Percentiles rank a stretch among this genome's conserved stretches.
phyloP scores from a whole-genome alignment of 176 grass and related monocot genomes.

The Aegilops tauschii region DNA sequence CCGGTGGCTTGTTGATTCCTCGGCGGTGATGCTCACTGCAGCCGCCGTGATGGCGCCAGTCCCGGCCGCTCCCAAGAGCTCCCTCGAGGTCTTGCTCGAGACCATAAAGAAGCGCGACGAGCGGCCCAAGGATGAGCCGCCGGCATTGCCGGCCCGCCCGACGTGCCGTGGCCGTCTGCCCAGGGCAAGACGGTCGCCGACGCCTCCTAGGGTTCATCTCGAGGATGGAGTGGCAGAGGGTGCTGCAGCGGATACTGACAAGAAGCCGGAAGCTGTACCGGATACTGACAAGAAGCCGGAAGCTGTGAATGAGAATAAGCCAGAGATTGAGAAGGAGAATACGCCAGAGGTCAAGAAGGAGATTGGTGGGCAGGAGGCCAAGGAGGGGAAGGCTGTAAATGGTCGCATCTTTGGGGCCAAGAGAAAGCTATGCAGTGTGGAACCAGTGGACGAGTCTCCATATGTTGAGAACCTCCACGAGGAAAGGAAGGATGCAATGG shows the following conservation, averaged over 20 bases:
- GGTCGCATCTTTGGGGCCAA: constrained; percentile 55
- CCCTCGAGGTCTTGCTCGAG: constrained; percentile 94
- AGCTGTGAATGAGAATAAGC: background rate
- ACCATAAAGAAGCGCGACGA: constrained; percentile 69
- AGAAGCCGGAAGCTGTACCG: constrained; percentile 24
- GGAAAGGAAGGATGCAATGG: constrained; percentile 29
- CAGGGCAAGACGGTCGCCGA: constrained; percentile 46
- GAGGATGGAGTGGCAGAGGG: constrained; percentile 40
- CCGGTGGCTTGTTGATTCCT: constrained; percentile 35
- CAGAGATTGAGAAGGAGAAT: background rate
- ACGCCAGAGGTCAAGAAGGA: constrained; percentile 18
- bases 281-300: constrained; percentile 32
- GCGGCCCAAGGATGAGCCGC: constrained; percentile 68
- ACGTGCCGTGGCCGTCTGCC: constrained; percentile 75
- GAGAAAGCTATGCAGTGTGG: constrained; percentile 46
- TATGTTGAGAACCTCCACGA: constrained; percentile 37
- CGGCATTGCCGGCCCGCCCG: constrained; percentile 80
- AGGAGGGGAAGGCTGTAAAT: constrained; percentile 47
- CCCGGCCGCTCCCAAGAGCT: constrained; percentile 52
- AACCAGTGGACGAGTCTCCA: constrained; percentile 45
- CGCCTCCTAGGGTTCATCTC: constrained; percentile 51
- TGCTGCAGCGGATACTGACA: constrained; percentile 12
- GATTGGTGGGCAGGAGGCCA: constrained; percentile 33
- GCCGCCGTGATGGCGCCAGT: constrained; percentile 45
- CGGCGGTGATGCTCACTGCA: constrained; percentile 39